phyloP scores from a whole-genome alignment of 345 rosid species.

The Boechera stricta region DNA sequence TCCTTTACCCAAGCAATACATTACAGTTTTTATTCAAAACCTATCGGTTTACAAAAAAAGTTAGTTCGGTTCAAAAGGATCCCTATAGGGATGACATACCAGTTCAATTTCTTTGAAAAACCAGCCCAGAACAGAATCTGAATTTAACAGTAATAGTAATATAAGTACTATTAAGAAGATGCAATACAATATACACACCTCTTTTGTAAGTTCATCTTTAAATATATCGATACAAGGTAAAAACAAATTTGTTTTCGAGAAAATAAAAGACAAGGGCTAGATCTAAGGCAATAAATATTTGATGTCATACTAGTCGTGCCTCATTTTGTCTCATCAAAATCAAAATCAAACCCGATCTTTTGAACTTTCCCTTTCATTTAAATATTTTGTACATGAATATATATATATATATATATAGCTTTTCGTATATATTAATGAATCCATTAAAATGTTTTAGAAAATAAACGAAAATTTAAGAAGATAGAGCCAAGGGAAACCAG shows the following conservation, averaged over 20 bases:
- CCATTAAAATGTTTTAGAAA: slow-evolving; percentile 22
- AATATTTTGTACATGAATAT: slow-evolving; percentile 10
- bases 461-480: slow-evolving; percentile 38
- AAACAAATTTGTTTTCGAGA: slow-evolving; percentile 1
- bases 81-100: background rate
- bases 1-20: too few species aligned
- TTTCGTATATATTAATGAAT: slow-evolving; percentile 4
- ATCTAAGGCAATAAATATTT: slow-evolving; percentile 40
- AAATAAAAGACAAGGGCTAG: slow-evolving; percentile 19
- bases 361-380: slow-evolving; percentile 43
- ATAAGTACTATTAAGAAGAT: background rate
- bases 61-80: background rate
- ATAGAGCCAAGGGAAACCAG: slow-evolving; percentile 45
- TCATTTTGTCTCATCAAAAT: slow-evolving; percentile 47
- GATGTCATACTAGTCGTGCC: slow-evolving; percentile 41
- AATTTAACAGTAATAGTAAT: background rate
- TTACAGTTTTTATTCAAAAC: too few species aligned
- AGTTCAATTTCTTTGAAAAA: background rate
- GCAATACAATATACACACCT: background rate
- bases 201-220: slow-evolving; percentile 9
- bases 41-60: too few species aligned
- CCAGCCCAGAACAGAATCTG: background rate
- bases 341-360: slow-evolving; percentile 30
- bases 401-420: background rate
- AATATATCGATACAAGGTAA: background rate